Evolutionary conservation across 2,329 filamentous ascomycete genomes (phyloP), one percentile per base, ranked within the genome.

Genomic region (Fusarium bulbicola): DNA sequence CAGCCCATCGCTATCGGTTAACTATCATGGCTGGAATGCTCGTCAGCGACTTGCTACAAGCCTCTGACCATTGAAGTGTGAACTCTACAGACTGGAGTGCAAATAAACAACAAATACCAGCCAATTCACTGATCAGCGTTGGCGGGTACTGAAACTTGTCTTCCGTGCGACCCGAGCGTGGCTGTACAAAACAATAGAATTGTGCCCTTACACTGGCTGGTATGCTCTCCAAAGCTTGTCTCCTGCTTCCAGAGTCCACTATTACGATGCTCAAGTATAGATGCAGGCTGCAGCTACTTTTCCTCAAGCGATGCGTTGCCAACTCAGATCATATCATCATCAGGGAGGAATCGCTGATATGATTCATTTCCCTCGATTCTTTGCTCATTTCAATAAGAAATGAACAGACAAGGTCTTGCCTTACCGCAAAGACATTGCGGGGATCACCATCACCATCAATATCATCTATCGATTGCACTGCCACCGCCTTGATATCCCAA

Each of bases 131-230:
- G 59, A 57, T 61, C 59, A 42, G 59, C 50, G 45, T 47, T 61
- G 54, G 70, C 56, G 52, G 43, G 57, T 70, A 59, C 46, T 59
- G 62, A 69, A 69, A 69, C 66, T 53, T 57, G 57, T 66, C 63
- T 57, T 74, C 71, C 68, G 68, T 74, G 39, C 49, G 40, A 69
- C 49, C 71, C 71, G 71, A 74, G 71, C 30, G 71, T 74, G 71
- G 71, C 71, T 74, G 71, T 74, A 69, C 63, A 61, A 61, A 63
- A 56, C 56, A 68, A 74, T 60, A 36, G 58, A 68, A 61, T 64
- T 64, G 57, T 61, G 40, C 34, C 43, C 26, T 24, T 39, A 58
- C 21, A 49, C 54, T 42, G 64, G 40, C 50, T 59, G 57, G 59
- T 12, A 54, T 65, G 64, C 32, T 59, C 53, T 47, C 20, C 39